phyloP scores from a whole-genome alignment of 108 stramenopile genomes.

The Discostella stelligeroides region DNA sequence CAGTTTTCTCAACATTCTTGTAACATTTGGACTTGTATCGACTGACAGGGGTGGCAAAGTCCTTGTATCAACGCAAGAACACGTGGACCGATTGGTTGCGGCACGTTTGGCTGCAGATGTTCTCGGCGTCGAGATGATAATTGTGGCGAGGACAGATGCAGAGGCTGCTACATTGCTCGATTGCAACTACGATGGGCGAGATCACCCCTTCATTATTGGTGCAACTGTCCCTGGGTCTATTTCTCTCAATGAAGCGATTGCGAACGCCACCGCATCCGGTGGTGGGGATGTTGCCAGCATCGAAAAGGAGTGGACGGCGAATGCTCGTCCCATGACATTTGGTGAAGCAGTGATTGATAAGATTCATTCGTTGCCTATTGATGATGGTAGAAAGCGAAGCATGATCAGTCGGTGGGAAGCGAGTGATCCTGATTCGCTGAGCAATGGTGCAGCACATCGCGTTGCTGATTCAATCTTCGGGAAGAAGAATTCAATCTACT shows the following conservation, averaged over 20 bases:
- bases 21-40: not conserved
- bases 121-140: slow-evolving; percentile 81
- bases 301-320: slow-evolving; percentile 63
- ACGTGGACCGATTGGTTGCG: slow-evolving; percentile 92
- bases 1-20: not conserved
- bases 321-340: slow-evolving; percentile 83
- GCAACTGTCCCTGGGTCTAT: slow-evolving; percentile 68
- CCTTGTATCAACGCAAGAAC: slow-evolving; percentile 93
- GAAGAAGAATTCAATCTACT: slow-evolving; percentile 78
- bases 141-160: slow-evolving; percentile 95
- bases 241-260: slow-evolving; percentile 64
- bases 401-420: slow-evolving; percentile 80
- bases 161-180: slow-evolving; percentile 96
- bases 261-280: slow-evolving; percentile 46
- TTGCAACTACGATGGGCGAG: slow-evolving; percentile 93
- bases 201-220: slow-evolving; percentile 96
- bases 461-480: slow-evolving; percentile 87
- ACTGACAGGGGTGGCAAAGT: slow-evolving; percentile 82
- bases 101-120: slow-evolving; percentile 92
- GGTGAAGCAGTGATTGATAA: slow-evolving; percentile 81
- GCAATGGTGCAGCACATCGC: slow-evolving; percentile 80
- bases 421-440: slow-evolving; percentile 78
- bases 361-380: slow-evolving; percentile 55
- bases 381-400: slow-evolving; percentile 47
- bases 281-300: slow-evolving; percentile 44